phyloP scores from a whole-genome alignment of 345 rosid genomes.

The Trapa incisa region DNA sequence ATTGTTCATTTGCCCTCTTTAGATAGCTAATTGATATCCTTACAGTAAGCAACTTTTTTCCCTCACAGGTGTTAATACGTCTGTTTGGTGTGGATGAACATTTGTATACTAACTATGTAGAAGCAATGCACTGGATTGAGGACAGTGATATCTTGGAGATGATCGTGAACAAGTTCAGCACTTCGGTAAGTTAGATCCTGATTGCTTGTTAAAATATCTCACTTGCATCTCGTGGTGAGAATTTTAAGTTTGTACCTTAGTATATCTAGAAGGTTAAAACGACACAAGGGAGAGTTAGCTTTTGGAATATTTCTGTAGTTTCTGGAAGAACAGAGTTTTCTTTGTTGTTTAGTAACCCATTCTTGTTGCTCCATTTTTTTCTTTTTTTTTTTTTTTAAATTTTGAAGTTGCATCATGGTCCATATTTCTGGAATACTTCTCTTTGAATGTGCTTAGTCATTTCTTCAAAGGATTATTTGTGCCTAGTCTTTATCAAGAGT shows the following conservation, averaged over 20 bases:
- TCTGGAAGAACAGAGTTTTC: not conserved
- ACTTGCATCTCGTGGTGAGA: not conserved
- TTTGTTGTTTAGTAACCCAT: not conserved
- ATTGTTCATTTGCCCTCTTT: not conserved
- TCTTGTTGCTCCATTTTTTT: not conserved
- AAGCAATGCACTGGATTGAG: conserved; percentile 78
- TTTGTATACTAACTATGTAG: conserved; percentile 54
- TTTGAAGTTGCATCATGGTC: not conserved
- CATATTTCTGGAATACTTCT: not conserved
- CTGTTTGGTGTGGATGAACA: conserved; percentile 87
- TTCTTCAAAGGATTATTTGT: no score
- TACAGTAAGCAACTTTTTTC: not conserved
- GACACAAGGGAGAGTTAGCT: not conserved
- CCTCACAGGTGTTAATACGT: conserved; percentile 63
- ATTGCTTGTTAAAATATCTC: not conserved
- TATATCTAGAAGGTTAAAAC: not conserved
- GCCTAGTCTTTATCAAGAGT: no score
- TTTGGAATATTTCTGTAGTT: not conserved
- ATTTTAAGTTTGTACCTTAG: conserved; percentile 1
- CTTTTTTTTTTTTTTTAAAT: no score
- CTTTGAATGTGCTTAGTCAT: not conserved
- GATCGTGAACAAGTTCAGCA: conserved; percentile 85
- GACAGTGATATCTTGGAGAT: conserved; percentile 76
- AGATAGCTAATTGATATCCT: not conserved
- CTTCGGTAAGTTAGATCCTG: conserved; percentile 49